Evolutionary conservation across 2,329 filamentous ascomycete species (phyloP).

Genomic region (Lasiodiplodia theobromae): DNA sequence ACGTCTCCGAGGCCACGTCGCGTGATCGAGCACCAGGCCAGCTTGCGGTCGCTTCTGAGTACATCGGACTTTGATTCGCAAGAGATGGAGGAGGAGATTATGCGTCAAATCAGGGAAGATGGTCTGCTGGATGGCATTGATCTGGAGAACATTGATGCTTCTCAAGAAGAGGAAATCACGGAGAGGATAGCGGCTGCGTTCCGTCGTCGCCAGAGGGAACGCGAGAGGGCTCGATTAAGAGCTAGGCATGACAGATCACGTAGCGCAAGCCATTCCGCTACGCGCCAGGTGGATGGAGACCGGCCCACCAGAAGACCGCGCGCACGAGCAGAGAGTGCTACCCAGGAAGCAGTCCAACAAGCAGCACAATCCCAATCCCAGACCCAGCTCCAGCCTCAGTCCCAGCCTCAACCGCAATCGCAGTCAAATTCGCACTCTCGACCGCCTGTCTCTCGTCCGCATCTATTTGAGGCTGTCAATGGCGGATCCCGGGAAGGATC

Average conservation of each 20-base stretch:
- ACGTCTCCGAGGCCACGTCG: slow-evolving; percentile 46
- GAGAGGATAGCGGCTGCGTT: slow-evolving; percentile 91
- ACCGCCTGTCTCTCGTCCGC: slow-evolving; percentile 56
- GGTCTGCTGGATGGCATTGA: slow-evolving; percentile 88
- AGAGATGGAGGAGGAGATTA: slow-evolving; percentile 86
- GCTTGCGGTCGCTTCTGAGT: slow-evolving; percentile 83
- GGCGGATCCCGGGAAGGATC: slow-evolving; percentile 37
- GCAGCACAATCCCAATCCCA: background rate
- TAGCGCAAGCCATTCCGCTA: slow-evolving; percentile 39
- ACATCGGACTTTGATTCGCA: slow-evolving; percentile 77
- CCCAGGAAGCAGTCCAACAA: slow-evolving; percentile 33
- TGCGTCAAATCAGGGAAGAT: slow-evolving; percentile 87
- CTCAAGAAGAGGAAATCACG: slow-evolving; percentile 87
- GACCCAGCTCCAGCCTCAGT: slow-evolving; percentile 4
- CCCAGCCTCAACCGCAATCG: background rate
- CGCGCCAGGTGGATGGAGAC: slow-evolving; percentile 38
- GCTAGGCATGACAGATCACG: slow-evolving; percentile 50
- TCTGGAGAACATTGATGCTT: slow-evolving; percentile 82
- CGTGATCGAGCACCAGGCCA: slow-evolving; percentile 87
- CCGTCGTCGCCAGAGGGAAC: slow-evolving; percentile 73
- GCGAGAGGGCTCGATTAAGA: slow-evolving; percentile 46
- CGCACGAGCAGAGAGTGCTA: slow-evolving; percentile 44
- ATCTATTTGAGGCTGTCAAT: slow-evolving; percentile 52
- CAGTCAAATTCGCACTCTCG: slow-evolving; percentile 32
- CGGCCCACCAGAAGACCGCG: slow-evolving; percentile 41